Conservation (phyloP, 352 stramenopile species). For the Blastocystis sp. region DNA sequence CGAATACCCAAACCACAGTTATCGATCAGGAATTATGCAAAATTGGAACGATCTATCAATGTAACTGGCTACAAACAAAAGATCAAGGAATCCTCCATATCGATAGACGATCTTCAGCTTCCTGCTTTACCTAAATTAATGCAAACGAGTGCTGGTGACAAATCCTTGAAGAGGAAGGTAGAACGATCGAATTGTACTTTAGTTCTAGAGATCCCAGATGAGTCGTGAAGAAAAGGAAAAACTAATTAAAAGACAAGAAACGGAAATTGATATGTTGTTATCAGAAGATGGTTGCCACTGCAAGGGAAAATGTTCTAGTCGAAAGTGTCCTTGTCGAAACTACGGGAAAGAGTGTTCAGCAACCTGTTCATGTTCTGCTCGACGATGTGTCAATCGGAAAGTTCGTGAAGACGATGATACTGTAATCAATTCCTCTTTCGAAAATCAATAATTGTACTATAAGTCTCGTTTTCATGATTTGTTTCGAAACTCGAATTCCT, state of each 20-base stretch:
- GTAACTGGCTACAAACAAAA: neutral
- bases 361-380: neutral
- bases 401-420: constrained; percentile 4
- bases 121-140: neutral
- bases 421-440: constrained; percentile 2
- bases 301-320: constrained; percentile 47
- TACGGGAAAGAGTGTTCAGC: constrained; percentile 2
- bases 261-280: constrained; percentile 2
- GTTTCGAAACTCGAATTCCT: no score
- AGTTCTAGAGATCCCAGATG: neutral
- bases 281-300: constrained; percentile 17
- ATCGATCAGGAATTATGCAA: neutral
- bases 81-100: neutral
- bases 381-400: neutral
- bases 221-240: neutral
- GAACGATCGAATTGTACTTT: neutral
- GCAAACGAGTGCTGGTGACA: neutral
- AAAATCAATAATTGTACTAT: neutral
- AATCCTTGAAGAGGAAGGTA: neutral
- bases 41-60: neutral
- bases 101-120: neutral
- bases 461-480: no score
- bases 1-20: neutral
- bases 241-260: neutral
- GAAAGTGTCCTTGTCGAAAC: constrained; percentile 48